A percentile compares a stretch with the other conserved stretches of the same genome.
These are phyloP conservation scores for Hypholoma sublateritium DNA, from an alignment of 768 basidiomycete species.

Conservation along the genomic window DNA sequence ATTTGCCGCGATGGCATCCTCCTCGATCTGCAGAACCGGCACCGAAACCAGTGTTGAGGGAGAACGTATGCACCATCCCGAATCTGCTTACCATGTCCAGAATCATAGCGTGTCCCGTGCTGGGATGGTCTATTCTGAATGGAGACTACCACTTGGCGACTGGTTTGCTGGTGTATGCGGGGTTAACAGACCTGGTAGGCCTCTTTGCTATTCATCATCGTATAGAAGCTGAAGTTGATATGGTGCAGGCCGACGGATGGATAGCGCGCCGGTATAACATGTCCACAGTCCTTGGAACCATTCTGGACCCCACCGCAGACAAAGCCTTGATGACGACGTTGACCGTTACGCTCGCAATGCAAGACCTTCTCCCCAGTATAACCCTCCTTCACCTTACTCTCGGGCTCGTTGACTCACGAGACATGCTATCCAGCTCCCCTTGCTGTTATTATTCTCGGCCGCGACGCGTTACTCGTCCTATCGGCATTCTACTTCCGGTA, in stretches of 20 bases:
- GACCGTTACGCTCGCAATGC: constrained; percentile 81
- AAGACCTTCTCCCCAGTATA: constrained; percentile 81
- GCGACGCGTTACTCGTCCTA: constrained; percentile 83
- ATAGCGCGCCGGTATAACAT: constrained; percentile 85
- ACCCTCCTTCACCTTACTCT: not conserved
- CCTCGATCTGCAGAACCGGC: constrained; percentile 2
- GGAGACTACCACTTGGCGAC: constrained; percentile 83
- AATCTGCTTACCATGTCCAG: constrained; percentile 88
- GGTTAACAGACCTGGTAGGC: constrained; percentile 88
- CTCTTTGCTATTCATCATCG: not conserved
- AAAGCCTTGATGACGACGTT: constrained; percentile 94
- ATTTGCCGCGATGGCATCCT: constrained; percentile 12
- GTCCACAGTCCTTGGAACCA: constrained; percentile 90
- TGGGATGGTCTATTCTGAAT: constrained; percentile 89
- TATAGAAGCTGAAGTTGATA: not conserved
- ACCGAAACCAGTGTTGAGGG: constrained; percentile 40
- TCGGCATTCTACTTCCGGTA: constrained; percentile 95
- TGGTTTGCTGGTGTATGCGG: constrained; percentile 82
- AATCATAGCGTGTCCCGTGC: constrained; percentile 83
- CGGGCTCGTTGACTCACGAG: not conserved
- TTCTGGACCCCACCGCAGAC: constrained; percentile 97
- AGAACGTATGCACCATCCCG: constrained; percentile 94
- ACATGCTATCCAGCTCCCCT: constrained; percentile 63
- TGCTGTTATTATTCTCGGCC: constrained; percentile 82
- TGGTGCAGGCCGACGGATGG: constrained; percentile 79